These are phyloP conservation scores for Chlorella sp. DNA, from an alignment of 139 green algal genomes.

Conservation along the genomic window DNA sequence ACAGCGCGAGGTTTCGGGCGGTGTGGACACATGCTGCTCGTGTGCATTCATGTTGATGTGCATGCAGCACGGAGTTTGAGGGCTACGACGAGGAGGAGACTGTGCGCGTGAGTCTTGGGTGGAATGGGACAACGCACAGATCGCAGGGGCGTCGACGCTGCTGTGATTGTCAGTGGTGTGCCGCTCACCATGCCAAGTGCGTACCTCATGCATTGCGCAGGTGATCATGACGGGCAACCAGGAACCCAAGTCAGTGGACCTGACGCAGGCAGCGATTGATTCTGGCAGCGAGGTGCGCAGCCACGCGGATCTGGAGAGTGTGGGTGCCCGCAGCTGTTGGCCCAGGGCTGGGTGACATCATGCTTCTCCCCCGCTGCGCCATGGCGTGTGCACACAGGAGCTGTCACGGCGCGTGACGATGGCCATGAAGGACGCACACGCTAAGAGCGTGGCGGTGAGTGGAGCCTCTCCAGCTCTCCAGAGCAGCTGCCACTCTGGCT, in stretches of 20 bases:
- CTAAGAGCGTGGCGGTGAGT: slow-evolving; percentile 64
- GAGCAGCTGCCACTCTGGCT: not conserved
- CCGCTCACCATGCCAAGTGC: no score
- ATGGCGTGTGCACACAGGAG: no score
- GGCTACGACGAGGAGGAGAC: slow-evolving; percentile 88
- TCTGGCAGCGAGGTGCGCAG: slow-evolving; percentile 53
- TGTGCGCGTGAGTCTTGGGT: slow-evolving; percentile 51
- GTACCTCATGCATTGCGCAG: slow-evolving; percentile 24
- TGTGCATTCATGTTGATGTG: no score
- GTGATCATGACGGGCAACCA: slow-evolving; percentile 90
- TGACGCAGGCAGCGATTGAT: slow-evolving; percentile 81
- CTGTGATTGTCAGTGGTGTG: no score
- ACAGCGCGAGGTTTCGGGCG: no score
- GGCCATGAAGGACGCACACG: slow-evolving; percentile 86
- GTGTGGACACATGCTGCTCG: no score
- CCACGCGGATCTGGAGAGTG: no score
- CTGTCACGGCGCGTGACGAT: slow-evolving; percentile 58
- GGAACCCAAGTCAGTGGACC: slow-evolving; percentile 73
- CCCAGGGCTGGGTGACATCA: no score
- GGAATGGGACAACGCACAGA: no score
- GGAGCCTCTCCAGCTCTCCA: not conserved
- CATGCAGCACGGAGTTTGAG: slow-evolving; percentile 85
- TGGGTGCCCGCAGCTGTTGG: no score
- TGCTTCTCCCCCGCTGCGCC: no score
- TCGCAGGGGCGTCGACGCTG: no score